Percentiles rank a stretch among this genome's conserved stretches.
These are phyloP conservation scores for Colletotrichum nymphaeae DNA, from an alignment of 2,329 filamentous ascomycete species.

Conservation along the genomic window DNA sequence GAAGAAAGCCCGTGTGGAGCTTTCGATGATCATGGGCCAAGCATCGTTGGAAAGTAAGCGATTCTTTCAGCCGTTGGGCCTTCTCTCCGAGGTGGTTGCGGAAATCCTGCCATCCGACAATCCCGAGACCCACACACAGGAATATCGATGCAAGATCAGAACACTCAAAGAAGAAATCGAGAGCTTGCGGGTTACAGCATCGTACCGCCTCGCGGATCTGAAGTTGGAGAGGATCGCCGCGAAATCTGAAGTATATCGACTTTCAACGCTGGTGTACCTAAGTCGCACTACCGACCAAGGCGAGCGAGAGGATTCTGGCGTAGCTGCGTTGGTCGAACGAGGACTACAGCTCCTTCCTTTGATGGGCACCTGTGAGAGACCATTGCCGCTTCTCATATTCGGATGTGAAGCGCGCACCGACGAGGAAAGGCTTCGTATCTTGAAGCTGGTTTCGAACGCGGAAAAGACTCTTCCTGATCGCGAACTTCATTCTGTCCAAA, in stretches of 20 bases:
- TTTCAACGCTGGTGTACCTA: not conserved
- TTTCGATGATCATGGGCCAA: not conserved
- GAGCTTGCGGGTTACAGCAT: not conserved
- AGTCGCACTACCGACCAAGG: not conserved
- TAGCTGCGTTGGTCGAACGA: not conserved
- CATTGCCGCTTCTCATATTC: slow-evolving; percentile 40
- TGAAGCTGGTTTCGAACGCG: slow-evolving; percentile 43
- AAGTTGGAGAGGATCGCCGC: not conserved
- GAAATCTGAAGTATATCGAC: not conserved
- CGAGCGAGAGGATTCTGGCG: not conserved
- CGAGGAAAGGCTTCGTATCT: slow-evolving; percentile 28
- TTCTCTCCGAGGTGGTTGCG: not conserved
- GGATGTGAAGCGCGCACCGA: slow-evolving; percentile 41
- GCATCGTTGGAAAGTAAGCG: not conserved
- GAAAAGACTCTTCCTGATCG: slow-evolving; percentile 35
- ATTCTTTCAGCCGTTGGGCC: not conserved
- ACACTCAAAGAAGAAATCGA: not conserved
- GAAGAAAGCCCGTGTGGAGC: not conserved
- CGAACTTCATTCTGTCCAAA: slow-evolving; percentile 38
- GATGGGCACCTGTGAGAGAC: slow-evolving; percentile 33
- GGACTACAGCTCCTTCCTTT: not conserved
- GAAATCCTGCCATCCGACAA: not conserved
- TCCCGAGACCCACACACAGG: not conserved
- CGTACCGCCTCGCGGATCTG: not conserved
- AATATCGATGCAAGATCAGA: not conserved